These are phyloP conservation scores for Xylariales sp. DNA, from an alignment of 2,329 filamentous ascomycete genomes.

Conservation along the genomic window DNA sequence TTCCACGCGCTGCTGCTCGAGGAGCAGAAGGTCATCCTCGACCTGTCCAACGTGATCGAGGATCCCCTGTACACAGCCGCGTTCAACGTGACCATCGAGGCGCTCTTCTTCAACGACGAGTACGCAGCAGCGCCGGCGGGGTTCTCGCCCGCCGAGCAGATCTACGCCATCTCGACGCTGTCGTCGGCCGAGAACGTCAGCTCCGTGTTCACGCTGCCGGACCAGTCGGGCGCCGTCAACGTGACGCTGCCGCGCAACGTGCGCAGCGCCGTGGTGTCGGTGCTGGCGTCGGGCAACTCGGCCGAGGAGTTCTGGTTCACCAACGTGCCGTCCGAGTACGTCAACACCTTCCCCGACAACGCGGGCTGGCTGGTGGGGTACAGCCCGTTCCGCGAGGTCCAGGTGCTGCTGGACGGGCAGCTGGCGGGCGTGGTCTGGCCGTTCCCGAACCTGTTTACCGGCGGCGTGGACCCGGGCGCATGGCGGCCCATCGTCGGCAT, in stretches of 20 bases:
- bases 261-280: constrained; percentile 57
- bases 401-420: constrained; percentile 58
- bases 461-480: constrained; percentile 61
- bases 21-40: constrained; percentile 57
- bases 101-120: constrained; percentile 40
- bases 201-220: constrained; percentile 53
- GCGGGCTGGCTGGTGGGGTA: constrained; percentile 51
- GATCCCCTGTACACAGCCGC: constrained; percentile 50
- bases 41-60: constrained; percentile 55
- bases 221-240: constrained; percentile 41
- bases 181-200: constrained; percentile 37
- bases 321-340: constrained; percentile 56
- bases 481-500: constrained; percentile 69
- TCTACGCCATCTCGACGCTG: constrained; percentile 37
- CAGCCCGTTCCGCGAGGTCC: constrained; percentile 63
- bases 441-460: constrained; percentile 66
- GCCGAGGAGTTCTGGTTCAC: constrained; percentile 69
- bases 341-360: constrained; percentile 46
- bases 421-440: constrained; percentile 65
- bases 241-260: constrained; percentile 50
- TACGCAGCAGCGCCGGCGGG: constrained; percentile 18
- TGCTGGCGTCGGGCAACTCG: constrained; percentile 60
- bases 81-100: constrained; percentile 55
- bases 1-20: constrained; percentile 48
- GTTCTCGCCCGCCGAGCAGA: constrained; percentile 21